These are phyloP conservation scores for Wakefieldia striispora DNA, from an alignment of 768 basidiomycete genomes.

Conservation along the genomic window DNA sequence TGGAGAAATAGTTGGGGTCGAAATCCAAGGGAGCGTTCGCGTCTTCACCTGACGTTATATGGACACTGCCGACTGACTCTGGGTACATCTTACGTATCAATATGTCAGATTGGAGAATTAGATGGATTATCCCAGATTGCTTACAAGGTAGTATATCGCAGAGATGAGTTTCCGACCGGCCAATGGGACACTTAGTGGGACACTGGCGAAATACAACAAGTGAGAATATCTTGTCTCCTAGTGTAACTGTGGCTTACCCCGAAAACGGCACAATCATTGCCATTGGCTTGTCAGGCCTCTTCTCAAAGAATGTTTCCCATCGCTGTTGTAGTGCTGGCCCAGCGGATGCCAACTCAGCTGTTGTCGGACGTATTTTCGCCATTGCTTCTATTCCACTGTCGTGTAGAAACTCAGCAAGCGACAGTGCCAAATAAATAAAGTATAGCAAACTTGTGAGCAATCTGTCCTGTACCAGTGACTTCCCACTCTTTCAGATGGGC, in stretches of 20 bases:
- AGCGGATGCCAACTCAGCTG: slow-evolving; percentile 16
- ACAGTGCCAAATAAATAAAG: background rate
- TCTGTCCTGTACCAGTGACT: slow-evolving; percentile 40
- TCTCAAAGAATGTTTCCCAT: slow-evolving; percentile 20
- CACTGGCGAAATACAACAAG: slow-evolving; percentile 5
- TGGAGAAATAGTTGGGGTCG: slow-evolving; percentile 42
- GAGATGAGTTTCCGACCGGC: slow-evolving; percentile 26
- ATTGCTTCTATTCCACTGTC: slow-evolving; percentile 15
- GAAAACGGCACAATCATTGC: slow-evolving; percentile 36
- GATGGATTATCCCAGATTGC: background rate
- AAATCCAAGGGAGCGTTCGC: slow-evolving; percentile 38
- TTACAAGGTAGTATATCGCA: slow-evolving; percentile 33
- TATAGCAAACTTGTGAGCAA: slow-evolving; percentile 50
- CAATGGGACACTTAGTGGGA: slow-evolving; percentile 20
- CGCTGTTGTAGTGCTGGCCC: slow-evolving; percentile 19
- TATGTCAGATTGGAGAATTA: background rate
- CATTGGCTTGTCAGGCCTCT: slow-evolving; percentile 30
- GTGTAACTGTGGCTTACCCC: slow-evolving; percentile 27
- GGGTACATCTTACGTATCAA: slow-evolving; percentile 37
- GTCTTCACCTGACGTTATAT: slow-evolving; percentile 43
- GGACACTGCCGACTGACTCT: slow-evolving; percentile 42
- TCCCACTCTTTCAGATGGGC: slow-evolving; percentile 33
- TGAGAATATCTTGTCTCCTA: background rate
- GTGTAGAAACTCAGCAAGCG: background rate
- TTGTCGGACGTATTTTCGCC: slow-evolving; percentile 25